Percentiles rank a stretch among this genome's conserved stretches.
Conservation (phyloP, 805 yeast species). For the Saccharomycopsis sp. region DNA sequence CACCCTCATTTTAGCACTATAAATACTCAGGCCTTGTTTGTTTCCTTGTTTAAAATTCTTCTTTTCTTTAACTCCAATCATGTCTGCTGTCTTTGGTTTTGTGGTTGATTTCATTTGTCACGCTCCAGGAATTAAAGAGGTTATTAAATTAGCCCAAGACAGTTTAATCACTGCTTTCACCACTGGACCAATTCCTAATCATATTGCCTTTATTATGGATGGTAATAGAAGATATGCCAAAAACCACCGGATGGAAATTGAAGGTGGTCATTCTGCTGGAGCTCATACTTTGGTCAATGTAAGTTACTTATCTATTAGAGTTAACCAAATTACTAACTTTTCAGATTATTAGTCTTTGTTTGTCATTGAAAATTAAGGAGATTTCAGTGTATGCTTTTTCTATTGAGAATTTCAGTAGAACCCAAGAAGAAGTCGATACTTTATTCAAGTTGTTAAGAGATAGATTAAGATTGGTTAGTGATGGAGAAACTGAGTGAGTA, state of each 20-base stretch:
- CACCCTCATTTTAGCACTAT: too few relatives aligned
- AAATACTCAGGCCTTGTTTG: too few relatives aligned
- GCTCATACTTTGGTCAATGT: slow-evolving; percentile 60
- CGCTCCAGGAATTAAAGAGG: not conserved
- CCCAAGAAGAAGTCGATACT: slow-evolving; percentile 72
- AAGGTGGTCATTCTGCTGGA: slow-evolving; percentile 86
- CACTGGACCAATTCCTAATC: slow-evolving; percentile 79
- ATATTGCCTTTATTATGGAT: slow-evolving; percentile 93
- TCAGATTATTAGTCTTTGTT: slow-evolving; percentile 49
- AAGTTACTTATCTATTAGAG: too few relatives aligned
- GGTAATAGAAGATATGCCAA: slow-evolving; percentile 90
- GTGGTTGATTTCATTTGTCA: not conserved
- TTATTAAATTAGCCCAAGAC: not conserved
- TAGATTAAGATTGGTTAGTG: slow-evolving; percentile 46
- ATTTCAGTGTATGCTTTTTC: slow-evolving; percentile 93
- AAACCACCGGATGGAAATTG: slow-evolving; percentile 51
- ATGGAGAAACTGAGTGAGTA: slow-evolving; percentile 69
- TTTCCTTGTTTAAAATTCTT: too few relatives aligned
- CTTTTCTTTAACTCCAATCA: not conserved
- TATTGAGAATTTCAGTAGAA: slow-evolving; percentile 87
- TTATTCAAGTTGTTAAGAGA: slow-evolving; percentile 79
- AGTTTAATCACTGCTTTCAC: slow-evolving; percentile 15
- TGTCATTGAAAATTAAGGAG: slow-evolving; percentile 63
- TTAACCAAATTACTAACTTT: not conserved
- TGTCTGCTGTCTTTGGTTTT: not conserved